Evolutionary conservation across 2,329 filamentous ascomycete genomes (phyloP), one percentile per base, ranked within the genome.

Genomic region (Sporothrix luriei): DNA sequence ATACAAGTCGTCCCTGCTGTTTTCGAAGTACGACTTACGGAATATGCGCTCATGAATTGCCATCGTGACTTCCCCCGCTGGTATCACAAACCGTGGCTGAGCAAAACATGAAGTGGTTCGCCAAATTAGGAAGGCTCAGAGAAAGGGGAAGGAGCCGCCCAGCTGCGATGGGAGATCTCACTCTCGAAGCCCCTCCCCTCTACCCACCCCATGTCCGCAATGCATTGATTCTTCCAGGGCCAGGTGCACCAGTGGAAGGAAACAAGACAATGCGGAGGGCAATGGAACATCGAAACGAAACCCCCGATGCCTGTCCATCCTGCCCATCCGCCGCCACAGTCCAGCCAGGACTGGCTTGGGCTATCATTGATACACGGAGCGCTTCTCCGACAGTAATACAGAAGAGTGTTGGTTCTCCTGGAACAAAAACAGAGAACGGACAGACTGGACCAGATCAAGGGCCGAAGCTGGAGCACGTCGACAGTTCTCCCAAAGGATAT

Each of bases 211-310:
- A 24, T 61, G 55, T 59, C 33, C 55, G 33, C 16, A 43, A 61
- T 43, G 55, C 55, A 61, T 61, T n/a, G 40, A 9, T 61, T 61
- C 55, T 59, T 40, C 33, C n/a, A 55, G 33, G 64, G 19, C 48
- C 33, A 52, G 51, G 26, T 46, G n/a, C 65, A 29, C n/a, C 43
- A 38, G 16, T 46, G 11, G 26, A 16, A 46, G 16, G 21, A 67
- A 67, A 55, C 65, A 55, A 29, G 65, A 51, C 55, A 67, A 38
- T 33, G 49, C 33, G 57, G 38, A 40, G 26, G 52, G 51, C 51
- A 46, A 57, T 48, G 65, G 65, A 19, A 57, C 43, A 48, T 48
- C 40, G 59, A 64, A 64, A 64, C 40, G 59, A 48, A 64, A 64
- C 59, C n/a, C 59, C 43, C 24, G 59, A 26, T 14, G n/a, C 21